phyloP scores from a whole-genome alignment of 2,329 filamentous ascomycete species.

The Sphaerulina populicola region DNA sequence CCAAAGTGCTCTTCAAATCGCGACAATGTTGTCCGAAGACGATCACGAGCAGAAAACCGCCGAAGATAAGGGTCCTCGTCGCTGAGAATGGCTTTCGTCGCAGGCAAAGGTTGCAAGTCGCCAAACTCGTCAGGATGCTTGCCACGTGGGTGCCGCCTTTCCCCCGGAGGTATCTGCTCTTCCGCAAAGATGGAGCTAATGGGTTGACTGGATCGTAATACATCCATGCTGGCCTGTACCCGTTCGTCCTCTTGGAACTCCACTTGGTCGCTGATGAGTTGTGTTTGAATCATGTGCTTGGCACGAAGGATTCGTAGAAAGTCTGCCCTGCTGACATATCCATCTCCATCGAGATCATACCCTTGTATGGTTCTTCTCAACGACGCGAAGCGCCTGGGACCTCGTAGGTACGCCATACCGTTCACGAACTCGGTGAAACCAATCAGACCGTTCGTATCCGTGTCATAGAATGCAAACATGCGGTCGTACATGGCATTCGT shows the following conservation, averaged over 20 bases:
- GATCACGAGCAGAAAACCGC: constrained; percentile 12
- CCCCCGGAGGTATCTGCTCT: constrained; percentile 30
- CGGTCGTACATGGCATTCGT: constrained; percentile 91
- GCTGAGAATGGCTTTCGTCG: constrained; percentile 50
- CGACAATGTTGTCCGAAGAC: constrained; percentile 17
- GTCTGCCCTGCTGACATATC: constrained; percentile 74
- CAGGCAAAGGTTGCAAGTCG: constrained; percentile 24
- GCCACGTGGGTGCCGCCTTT: constrained; percentile 20
- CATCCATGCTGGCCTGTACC: constrained; percentile 40
- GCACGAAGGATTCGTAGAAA: constrained; percentile 87
- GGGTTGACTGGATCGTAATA: constrained; percentile 39
- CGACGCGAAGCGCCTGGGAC: constrained; percentile 54
- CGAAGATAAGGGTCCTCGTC: constrained; percentile 39
- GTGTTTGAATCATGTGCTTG: constrained; percentile 83
- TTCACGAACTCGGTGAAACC: constrained; percentile 86
- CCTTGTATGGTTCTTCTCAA: constrained; percentile 71
- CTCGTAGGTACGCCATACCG: constrained; percentile 61
- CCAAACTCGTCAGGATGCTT: constrained; percentile 32
- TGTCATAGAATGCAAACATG: constrained; percentile 95
- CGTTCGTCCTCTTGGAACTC: constrained; percentile 69
- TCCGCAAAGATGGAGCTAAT: constrained; percentile 41
- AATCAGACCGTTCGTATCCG: constrained; percentile 78
- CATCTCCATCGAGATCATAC: constrained; percentile 85
- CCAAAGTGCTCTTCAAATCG: constrained; percentile 28
- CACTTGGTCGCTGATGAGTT: constrained; percentile 75